Percentiles rank a stretch among this genome's conserved stretches.
Conservation (phyloP, 2,329 filamentous ascomycete species). For the Cephalotrichum gorgonifer region DNA sequence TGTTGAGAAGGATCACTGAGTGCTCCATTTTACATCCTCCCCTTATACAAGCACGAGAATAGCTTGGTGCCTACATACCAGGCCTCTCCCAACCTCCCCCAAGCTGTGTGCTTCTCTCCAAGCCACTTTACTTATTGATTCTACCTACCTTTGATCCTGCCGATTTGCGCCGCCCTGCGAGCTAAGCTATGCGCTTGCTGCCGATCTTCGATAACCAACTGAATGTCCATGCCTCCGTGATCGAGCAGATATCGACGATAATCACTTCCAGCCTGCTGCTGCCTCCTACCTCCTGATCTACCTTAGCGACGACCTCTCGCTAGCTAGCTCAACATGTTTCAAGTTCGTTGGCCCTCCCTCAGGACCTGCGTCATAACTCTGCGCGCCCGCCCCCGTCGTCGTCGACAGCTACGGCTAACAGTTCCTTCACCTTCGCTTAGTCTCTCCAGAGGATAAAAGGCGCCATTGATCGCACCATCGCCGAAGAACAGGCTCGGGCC, state of each 20-base stretch:
- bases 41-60: too few relatives aligned
- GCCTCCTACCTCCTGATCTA: neutral
- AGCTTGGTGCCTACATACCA: too few relatives aligned
- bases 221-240: neutral
- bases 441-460: conserved; percentile 62
- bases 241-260: neutral
- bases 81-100: too few relatives aligned
- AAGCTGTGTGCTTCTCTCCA: neutral
- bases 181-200: neutral
- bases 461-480: conserved; percentile 77
- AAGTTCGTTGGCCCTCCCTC: conserved; percentile 8
- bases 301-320: neutral
- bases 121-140: neutral
- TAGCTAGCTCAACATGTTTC: conserved; percentile 10
- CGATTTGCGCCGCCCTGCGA: neutral
- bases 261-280: neutral
- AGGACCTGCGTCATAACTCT: neutral
- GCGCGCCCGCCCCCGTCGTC: neutral
- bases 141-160: too few relatives aligned
- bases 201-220: neutral
- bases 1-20: too few relatives aligned
- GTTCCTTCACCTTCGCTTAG: neutral
- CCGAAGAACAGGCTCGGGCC: conserved; percentile 76
- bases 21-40: too few relatives aligned
- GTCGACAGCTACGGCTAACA: neutral